Evolutionary conservation across 805 yeast species (phyloP), one percentile per base, ranked within the genome.

Genomic region (Wickerhamiella lipophila): DNA sequence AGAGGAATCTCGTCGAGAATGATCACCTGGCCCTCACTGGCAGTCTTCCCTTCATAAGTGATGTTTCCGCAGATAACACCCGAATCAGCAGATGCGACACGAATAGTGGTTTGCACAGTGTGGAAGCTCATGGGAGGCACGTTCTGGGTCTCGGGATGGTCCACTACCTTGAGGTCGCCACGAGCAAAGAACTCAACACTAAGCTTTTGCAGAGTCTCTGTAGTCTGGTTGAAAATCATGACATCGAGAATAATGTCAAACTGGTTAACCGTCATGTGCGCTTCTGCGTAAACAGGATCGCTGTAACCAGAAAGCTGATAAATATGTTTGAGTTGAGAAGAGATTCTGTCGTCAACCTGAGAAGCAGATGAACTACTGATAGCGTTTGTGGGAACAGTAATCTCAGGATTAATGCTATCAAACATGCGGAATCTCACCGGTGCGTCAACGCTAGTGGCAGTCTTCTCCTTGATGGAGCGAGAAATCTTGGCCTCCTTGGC

Each of bases 101-200:
- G 87, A 56, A 92, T 76, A 1, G 96, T 88, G 42, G 88, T 78
- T 58, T 85, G 88, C 30, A 84, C 74, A 53, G 83, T 83, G 68
- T 85, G 85, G 78, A 92, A 92, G 18, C 96, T 96, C 67, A 88
- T 95, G n/a, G 98, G 95, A 21, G 95, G 95, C 52, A 92, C 76
- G 62, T 89, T 92, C 36, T 82, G 86, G 13, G 94, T 78, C 2
- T 85, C 72, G 42, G 97, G 95, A 58, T 81, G 81, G 61, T 92
- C 97, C 47, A 88, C 81, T 43, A 92, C 94, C 70, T 89, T 88
- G 65, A 92, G 75, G 63, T 92, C 98, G 52, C 98, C 98, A 46
- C 92, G 71, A 0, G 96, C 85, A 47, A 96, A 95, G 69, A 92
- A 88, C 65, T 92, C 97, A 50, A 89, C 95, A 46, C 86, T 79